phyloP scores from a whole-genome alignment of 352 stramenopile genomes.

The Phytophthora capsici region DNA sequence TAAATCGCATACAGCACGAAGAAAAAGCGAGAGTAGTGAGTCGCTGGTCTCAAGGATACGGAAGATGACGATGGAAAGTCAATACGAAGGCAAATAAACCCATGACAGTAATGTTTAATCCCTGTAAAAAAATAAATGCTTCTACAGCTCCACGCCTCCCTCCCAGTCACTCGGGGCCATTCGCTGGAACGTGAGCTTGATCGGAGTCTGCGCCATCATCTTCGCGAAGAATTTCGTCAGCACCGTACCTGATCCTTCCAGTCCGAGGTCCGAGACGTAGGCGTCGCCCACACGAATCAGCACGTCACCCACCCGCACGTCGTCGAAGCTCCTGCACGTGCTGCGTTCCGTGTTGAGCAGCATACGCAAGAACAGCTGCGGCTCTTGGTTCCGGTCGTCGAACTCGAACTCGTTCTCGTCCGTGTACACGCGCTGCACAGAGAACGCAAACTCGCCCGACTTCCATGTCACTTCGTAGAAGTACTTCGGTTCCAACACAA shows the following conservation, averaged over 20 bases:
- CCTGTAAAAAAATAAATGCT: too few relatives aligned
- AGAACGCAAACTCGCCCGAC: slow-evolving; percentile 75
- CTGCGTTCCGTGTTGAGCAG: slow-evolving; percentile 77
- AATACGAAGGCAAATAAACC: slow-evolving; percentile 9
- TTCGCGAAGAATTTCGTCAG: slow-evolving; percentile 78
- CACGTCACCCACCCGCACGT: slow-evolving; percentile 69
- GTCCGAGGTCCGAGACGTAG: slow-evolving; percentile 67
- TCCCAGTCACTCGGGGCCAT: slow-evolving; percentile 73
- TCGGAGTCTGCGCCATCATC: slow-evolving; percentile 55
- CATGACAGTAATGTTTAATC: slow-evolving; percentile 14
- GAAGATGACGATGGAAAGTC: slow-evolving; percentile 34
- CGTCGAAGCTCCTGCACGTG: slow-evolving; percentile 67
- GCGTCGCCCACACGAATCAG: slow-evolving; percentile 65
- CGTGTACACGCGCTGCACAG: slow-evolving; percentile 72
- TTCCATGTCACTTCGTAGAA: slow-evolving; percentile 76
- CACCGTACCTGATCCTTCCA: slow-evolving; percentile 58
- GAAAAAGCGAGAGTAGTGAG: slow-evolving; percentile 21
- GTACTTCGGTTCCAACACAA: slow-evolving; percentile 51
- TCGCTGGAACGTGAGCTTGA: slow-evolving; percentile 73
- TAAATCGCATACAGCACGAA: slow-evolving; percentile 15
- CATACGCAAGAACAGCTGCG: slow-evolving; percentile 71
- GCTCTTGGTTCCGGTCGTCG: slow-evolving; percentile 42
- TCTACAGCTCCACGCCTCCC: slow-evolving; percentile 69
- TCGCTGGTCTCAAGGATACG: slow-evolving; percentile 39
- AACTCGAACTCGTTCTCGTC: slow-evolving; percentile 53